Evolutionary conservation across 148 eudicot species (phyloP).

Genomic region (Bassia scoparia): DNA sequence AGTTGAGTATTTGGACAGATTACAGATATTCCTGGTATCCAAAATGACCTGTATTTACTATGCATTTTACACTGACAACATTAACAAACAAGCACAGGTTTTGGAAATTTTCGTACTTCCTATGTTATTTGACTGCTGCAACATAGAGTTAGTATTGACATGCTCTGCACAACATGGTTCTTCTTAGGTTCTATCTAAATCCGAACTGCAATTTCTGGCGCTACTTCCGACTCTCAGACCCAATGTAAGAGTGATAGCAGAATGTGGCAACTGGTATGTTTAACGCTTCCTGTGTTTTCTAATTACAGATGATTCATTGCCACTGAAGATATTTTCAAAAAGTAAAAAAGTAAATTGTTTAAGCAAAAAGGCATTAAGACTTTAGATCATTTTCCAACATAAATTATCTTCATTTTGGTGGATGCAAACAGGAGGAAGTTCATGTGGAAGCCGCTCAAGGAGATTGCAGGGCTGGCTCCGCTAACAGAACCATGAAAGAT

Average conservation of each 20-base stretch:
- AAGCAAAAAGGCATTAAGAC: background rate
- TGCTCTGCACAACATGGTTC: background rate
- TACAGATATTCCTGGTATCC: too few species aligned
- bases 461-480: conserved; percentile 57
- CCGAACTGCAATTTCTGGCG: conserved; percentile 86
- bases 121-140: background rate
- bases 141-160: background rate
- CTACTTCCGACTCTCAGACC: conserved; percentile 88
- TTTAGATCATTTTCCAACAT: background rate
- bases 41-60: too few species aligned
- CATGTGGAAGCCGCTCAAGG: conserved; percentile 87
- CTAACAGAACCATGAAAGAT: conserved; percentile 30
- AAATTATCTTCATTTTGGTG: conserved; percentile 13
- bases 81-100: too few species aligned
- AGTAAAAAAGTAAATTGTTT: background rate
- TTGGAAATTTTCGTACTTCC: too few species aligned
- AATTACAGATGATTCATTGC: background rate
- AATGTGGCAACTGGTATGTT: conserved; percentile 88
- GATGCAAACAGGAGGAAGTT: conserved; percentile 66
- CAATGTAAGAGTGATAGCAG: conserved; percentile 85
- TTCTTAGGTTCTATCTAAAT: conserved; percentile 67
- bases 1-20: too few species aligned
- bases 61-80: too few species aligned
- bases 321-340: background rate
- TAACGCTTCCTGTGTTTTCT: background rate